These are phyloP conservation scores for Phaffia australis DNA, from an alignment of 768 basidiomycete species.

Conservation along the genomic window DNA sequence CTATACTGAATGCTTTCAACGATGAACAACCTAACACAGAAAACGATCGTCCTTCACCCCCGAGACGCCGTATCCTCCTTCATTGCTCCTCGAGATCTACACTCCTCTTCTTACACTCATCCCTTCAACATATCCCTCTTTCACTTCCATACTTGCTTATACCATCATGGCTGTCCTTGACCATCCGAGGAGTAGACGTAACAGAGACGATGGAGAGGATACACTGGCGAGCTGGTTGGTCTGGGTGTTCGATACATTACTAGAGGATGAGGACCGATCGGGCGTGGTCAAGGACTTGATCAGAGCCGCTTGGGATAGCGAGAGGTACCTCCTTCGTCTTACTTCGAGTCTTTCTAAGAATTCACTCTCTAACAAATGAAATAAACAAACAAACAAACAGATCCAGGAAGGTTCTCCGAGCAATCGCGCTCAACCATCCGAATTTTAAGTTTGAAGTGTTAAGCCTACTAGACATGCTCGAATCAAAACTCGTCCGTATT, in stretches of 20 bases:
- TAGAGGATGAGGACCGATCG: slow-evolving; percentile 7
- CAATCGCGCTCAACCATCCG: slow-evolving; percentile 2
- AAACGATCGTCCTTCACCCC: slow-evolving; percentile 17
- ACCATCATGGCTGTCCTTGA: background rate
- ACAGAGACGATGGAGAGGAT: background rate
- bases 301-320: slow-evolving; percentile 10
- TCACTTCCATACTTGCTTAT: slow-evolving; percentile 1
- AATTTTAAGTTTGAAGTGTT: background rate
- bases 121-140: slow-evolving; percentile 5
- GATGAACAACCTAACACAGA: background rate
- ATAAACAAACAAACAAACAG: background rate
- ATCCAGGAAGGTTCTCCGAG: slow-evolving; percentile 1
- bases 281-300: background rate
- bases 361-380: background rate
- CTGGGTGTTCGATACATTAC: slow-evolving; percentile 14
- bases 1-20: background rate
- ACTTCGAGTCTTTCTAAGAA: background rate
- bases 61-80: slow-evolving; percentile 6
- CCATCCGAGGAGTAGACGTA: too few relatives aligned
- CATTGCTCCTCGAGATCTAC: slow-evolving; percentile 13
- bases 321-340: background rate
- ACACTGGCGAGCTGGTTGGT: slow-evolving; percentile 15
- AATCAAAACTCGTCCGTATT: slow-evolving; percentile 1
- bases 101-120: slow-evolving; percentile 12
- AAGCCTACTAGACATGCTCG: slow-evolving; percentile 4